Conservation (phyloP, 129 eudicot species). For the Smallanthus sonchifolius region DNA sequence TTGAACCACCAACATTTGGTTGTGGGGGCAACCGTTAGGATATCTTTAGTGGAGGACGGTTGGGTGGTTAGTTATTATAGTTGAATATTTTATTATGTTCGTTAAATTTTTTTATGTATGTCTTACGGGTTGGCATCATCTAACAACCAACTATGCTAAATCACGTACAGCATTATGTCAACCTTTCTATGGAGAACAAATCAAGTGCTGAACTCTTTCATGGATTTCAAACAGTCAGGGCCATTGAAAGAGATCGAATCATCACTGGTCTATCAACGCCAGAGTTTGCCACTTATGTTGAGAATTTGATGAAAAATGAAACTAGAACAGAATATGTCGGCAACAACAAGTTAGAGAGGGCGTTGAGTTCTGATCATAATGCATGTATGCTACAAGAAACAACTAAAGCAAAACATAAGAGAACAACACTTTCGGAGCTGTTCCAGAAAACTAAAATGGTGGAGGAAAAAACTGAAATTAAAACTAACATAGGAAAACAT, state of each 20-base stretch:
- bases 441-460: slow-evolving; percentile 56
- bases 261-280: slow-evolving; percentile 51
- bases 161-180: background rate
- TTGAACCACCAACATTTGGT: too few relatives aligned
- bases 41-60: too few relatives aligned
- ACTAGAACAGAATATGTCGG: slow-evolving; percentile 45
- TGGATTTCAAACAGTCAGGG: slow-evolving; percentile 59
- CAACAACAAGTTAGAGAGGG: slow-evolving; percentile 57
- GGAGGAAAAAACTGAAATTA: slow-evolving; percentile 38
- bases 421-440: slow-evolving; percentile 70
- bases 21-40: too few relatives aligned
- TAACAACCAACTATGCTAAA: too few relatives aligned
- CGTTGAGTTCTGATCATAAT: background rate
- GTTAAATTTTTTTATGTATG: background rate
- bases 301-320: slow-evolving; percentile 45
- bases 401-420: slow-evolving; percentile 26
- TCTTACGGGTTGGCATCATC: too few relatives aligned
- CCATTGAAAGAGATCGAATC: slow-evolving; percentile 32
- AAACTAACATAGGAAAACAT: slow-evolving; percentile 33
- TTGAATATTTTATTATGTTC: background rate
- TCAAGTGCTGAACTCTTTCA: background rate
- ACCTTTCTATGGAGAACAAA: background rate
- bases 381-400: slow-evolving; percentile 33
- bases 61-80: too few relatives aligned
- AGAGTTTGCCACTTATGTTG: slow-evolving; percentile 44